phyloP scores from a whole-genome alignment of 768 basidiomycete genomes.

The Xerocomellus dryophilus region DNA sequence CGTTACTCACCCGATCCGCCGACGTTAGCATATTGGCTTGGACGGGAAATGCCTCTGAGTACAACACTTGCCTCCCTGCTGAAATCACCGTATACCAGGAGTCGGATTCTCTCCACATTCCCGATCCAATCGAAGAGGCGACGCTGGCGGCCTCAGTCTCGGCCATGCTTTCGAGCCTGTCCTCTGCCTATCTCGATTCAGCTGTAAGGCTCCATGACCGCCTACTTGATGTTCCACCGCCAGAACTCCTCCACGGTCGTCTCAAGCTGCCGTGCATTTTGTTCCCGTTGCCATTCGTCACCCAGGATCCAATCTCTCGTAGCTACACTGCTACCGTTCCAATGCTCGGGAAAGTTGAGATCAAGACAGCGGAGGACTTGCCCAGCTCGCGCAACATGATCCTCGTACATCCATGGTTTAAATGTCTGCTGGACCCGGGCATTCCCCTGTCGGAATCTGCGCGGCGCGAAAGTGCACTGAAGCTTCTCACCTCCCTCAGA shows the following conservation, averaged over 20 bases:
- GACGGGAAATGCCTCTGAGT: conserved; percentile 16
- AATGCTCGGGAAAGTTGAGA: conserved; percentile 4
- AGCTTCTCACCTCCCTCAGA: conserved; percentile 5
- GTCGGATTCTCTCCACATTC: background rate
- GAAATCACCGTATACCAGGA: conserved; percentile 15
- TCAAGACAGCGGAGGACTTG: conserved; percentile 6
- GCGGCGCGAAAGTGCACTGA: background rate
- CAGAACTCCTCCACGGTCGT: conserved; percentile 10
- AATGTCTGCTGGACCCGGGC: background rate
- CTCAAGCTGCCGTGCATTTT: conserved; percentile 12
- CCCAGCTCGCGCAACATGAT: background rate
- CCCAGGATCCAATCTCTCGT: background rate
- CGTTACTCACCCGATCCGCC: conserved; percentile 11
- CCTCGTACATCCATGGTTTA: conserved; percentile 19
- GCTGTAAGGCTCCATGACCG: conserved; percentile 6
- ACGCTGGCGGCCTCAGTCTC: background rate
- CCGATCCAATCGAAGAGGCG: background rate
- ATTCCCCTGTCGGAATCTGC: background rate
- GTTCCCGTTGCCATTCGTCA: background rate
- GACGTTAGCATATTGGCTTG: conserved; percentile 18
- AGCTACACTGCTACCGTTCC: background rate
- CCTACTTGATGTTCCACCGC: conserved; percentile 2
- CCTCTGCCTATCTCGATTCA: background rate
- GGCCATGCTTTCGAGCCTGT: background rate
- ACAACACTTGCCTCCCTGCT: conserved; percentile 22